Base-by-base conservation (phyloP, 176 grass and related monocot genomes). In the Raddia distichophylla region DNA sequence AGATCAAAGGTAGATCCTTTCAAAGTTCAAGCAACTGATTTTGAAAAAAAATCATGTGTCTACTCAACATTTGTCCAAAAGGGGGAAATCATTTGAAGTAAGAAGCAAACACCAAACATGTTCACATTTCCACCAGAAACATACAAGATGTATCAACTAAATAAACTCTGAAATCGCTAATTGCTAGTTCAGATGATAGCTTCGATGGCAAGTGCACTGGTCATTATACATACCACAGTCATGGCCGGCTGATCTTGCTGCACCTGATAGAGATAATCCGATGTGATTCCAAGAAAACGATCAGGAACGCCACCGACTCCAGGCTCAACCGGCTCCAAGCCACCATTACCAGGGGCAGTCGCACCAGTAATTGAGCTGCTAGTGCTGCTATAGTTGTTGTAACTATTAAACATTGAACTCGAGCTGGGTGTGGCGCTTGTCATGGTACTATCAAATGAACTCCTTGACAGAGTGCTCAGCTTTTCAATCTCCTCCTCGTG, bases 281-380 rank as follows among this genome's bases (percentile, higher is more conserved):
- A 86, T 33, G 86, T 98, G 67, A 98, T 87, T 69, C 92, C 95
- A 22, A 98, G 92, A 93, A 98, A 98, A 40, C 92, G 84, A 74
- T 98, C 89, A 67, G 92, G 86, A 10, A 98, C 90, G 10, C 96
- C 93, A 60, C 92, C 92, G 9, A 91, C 90, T 37, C 86, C 86
- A 78, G 89, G 96, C 65, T 98, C 96, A 68, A 73, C 57, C 6
- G 27, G 37, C 55, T 95, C 93, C 1, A 71, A 91, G 77, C 68
- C 77, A 65, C 58, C 53, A 42, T 64, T 42, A 44, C 73, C 73
- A 71, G 75, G 67, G 18, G 19, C 71, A 69, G 51, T 62, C 57
- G 73, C 43, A 80, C 65, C 42, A 80, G 93, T 76, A 40, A 75
- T 47, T 1, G 83, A 76, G 4, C 89, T 91, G 40, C 70, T 68